Conservation (phyloP, 2,329 filamentous ascomycete genomes). For the Gaeumannomyces sp. region DNA sequence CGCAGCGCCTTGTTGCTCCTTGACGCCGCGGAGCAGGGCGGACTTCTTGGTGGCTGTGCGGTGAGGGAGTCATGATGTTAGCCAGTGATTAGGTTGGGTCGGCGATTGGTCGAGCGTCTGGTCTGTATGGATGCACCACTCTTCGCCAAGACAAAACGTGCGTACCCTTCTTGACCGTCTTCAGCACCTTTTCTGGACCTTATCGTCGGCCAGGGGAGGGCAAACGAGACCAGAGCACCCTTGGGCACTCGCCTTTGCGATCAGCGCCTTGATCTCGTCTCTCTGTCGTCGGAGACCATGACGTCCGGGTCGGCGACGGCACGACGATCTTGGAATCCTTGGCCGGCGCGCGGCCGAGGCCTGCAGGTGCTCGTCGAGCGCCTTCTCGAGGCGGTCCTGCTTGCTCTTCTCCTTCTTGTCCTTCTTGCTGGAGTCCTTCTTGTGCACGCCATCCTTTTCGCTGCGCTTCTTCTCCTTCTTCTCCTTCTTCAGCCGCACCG, state of each 20-base stretch:
- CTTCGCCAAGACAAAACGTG: not conserved
- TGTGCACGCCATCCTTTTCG: conserved; percentile 46
- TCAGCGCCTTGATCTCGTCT: conserved; percentile 41
- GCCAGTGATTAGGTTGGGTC: not conserved
- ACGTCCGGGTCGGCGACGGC: not conserved
- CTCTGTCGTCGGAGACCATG: conserved; percentile 26
- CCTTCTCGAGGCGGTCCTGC: conserved; percentile 64
- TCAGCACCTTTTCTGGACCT: conserved; percentile 64
- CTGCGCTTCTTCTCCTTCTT: conserved; percentile 56
- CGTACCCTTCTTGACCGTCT: conserved; percentile 56
- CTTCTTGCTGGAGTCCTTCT: conserved; percentile 44
- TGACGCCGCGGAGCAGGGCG: conserved; percentile 94
- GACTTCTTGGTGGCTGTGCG: conserved; percentile 82
- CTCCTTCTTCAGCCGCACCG: conserved; percentile 30
- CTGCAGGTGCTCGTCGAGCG: conserved; percentile 59
- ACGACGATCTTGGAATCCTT: conserved; percentile 22
- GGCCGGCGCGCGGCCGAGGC: conserved; percentile 45
- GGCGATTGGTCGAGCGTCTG: conserved; percentile 15
- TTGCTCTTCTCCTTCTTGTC: conserved; percentile 61
- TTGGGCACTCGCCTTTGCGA: conserved; percentile 37
- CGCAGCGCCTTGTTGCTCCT: conserved; percentile 96
- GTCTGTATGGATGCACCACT: not conserved
- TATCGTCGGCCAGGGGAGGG: conserved; percentile 76
- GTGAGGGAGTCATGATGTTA: conserved; percentile 6
- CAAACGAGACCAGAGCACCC: conserved; percentile 67